These are phyloP conservation scores for Isoetes taiwanensis DNA, from an alignment of 75 land plant genomes.

Conservation along the genomic window DNA sequence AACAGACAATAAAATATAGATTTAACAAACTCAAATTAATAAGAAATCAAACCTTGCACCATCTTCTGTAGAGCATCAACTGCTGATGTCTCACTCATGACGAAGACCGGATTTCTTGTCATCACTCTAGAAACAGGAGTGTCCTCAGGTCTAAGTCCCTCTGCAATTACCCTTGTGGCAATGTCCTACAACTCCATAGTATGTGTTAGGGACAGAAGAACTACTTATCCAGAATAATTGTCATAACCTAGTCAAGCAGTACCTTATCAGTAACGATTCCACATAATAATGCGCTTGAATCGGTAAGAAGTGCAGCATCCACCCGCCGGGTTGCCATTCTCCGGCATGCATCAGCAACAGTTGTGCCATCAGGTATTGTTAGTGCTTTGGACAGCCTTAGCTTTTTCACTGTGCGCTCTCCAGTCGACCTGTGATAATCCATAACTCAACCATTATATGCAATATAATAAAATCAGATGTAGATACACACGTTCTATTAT, in stretches of 20 bases:
- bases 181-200: slow-evolving; percentile 42
- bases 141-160: slow-evolving; percentile 67
- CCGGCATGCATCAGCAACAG: slow-evolving; percentile 80
- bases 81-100: slow-evolving; percentile 62
- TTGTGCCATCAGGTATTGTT: slow-evolving; percentile 85
- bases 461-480: too few relatives aligned
- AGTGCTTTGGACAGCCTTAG: slow-evolving; percentile 82
- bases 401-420: slow-evolving; percentile 85
- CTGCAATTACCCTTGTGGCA: slow-evolving; percentile 78
- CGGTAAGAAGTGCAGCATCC: slow-evolving; percentile 83
- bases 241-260: too few relatives aligned
- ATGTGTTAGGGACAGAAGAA: background rate
- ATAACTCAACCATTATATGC: too few relatives aligned
- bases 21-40: background rate
- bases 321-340: slow-evolving; percentile 87
- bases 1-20: background rate
- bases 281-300: slow-evolving; percentile 77
- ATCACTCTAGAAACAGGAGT: slow-evolving; percentile 71
- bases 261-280: slow-evolving; percentile 96
- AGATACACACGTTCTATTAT: too few relatives aligned
- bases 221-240: too few relatives aligned
- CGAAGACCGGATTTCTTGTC: slow-evolving; percentile 77
- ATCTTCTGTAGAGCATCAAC: slow-evolving; percentile 86
- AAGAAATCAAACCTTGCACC: slow-evolving; percentile 49
- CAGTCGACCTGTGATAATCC: slow-evolving; percentile 16